A percentile compares a stretch with the other conserved stretches of the same genome.
phyloP scores from a whole-genome alignment of 495 filamentous ascomycete species.

The Tuber borchii region DNA sequence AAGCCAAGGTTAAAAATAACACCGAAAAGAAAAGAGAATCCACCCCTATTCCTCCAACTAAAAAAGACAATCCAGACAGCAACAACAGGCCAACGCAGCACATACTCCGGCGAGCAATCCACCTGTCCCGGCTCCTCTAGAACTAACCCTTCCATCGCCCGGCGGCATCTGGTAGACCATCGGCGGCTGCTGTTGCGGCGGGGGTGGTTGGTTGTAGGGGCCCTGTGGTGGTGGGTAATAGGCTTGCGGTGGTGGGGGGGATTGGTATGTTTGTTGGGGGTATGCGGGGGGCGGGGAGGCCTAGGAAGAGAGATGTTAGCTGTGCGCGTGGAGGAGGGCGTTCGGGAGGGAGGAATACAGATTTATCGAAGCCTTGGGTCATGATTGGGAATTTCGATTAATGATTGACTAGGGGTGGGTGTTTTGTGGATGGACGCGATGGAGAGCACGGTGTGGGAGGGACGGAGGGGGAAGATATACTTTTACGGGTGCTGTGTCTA shows the following conservation, averaged over 20 bases:
- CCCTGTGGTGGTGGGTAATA: neutral
- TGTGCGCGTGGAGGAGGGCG: neutral
- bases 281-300: neutral
- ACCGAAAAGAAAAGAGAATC: neutral
- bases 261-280: neutral
- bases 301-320: neutral
- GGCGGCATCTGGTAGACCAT: constrained; percentile 10
- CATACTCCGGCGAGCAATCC: constrained; percentile 42
- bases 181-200: neutral
- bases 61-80: constrained; percentile 46
- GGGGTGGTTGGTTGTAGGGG: neutral
- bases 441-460: neutral
- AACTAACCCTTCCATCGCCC: constrained; percentile 17
- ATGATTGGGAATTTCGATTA: neutral
- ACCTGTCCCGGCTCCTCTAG: constrained; percentile 21
- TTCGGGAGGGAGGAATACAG: neutral
- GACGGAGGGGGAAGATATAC: neutral
- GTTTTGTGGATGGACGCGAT: neutral
- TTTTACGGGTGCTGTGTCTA: neutral
- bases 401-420: neutral
- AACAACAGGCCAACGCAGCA: constrained; percentile 45
- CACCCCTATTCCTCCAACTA: constrained; percentile 12
- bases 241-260: neutral
- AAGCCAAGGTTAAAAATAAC: neutral
- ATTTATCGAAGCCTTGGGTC: neutral